Percentiles rank a stretch among this genome's conserved stretches.
Conservation (phyloP, 2,329 filamentous ascomycete genomes). For the Magnaporthales sp. region DNA sequence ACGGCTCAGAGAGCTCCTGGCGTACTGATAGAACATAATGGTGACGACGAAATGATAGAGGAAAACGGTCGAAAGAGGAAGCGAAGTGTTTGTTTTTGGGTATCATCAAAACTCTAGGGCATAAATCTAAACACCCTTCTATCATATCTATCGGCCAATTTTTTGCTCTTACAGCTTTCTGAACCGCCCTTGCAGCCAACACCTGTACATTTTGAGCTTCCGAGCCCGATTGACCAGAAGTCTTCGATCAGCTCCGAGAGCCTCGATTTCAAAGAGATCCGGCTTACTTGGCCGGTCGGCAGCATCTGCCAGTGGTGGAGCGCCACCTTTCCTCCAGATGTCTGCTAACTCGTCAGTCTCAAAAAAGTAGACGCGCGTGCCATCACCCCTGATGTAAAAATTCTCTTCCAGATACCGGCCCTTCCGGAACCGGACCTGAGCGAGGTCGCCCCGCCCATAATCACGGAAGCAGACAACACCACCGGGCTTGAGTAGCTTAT, state of each 20-base stretch:
- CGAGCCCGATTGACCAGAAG: slow-evolving; percentile 86
- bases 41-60: neutral
- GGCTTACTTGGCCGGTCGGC: slow-evolving; percentile 10
- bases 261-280: slow-evolving; percentile 57
- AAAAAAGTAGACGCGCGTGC: slow-evolving; percentile 96
- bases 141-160: neutral
- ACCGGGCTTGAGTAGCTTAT: slow-evolving; percentile 77
- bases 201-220: slow-evolving; percentile 96
- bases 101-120: slow-evolving; percentile 4
- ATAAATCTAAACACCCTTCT: neutral
- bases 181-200: slow-evolving; percentile 86
- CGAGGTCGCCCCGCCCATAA: slow-evolving; percentile 90
- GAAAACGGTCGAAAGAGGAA: neutral
- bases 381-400: slow-evolving; percentile 93
- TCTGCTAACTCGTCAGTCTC: slow-evolving; percentile 71
- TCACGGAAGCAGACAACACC: slow-evolving; percentile 94
- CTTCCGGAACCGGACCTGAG: slow-evolving; percentile 96
- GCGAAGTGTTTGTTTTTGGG: neutral
- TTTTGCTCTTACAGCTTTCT: slow-evolving; percentile 48
- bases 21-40: slow-evolving; percentile 23
- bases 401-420: slow-evolving; percentile 91
- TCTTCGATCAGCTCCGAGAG: slow-evolving; percentile 78
- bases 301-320: neutral
- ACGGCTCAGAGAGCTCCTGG: slow-evolving; percentile 29
- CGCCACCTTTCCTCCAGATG: slow-evolving; percentile 53